Percentiles rank a stretch among this genome's conserved stretches.
Conservation (phyloP, 228 moss, liverwort and hornwort genomes). For the Sphagnum magellanicum region DNA sequence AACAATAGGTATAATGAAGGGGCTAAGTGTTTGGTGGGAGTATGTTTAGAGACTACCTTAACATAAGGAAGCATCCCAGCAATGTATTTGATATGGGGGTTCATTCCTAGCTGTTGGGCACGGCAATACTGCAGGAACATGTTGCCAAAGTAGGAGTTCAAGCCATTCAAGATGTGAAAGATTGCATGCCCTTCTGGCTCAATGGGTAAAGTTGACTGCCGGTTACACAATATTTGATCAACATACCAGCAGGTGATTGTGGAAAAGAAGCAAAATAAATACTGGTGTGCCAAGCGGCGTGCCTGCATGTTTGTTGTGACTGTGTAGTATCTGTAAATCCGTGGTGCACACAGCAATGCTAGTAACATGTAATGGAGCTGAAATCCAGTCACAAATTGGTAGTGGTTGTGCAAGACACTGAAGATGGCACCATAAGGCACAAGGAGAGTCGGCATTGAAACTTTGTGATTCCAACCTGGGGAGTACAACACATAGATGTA, state of each 20-base stretch:
- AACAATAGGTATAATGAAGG: no score
- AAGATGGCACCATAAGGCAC: slow-evolving; percentile 47
- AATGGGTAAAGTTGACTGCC: slow-evolving; percentile 38
- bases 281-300: slow-evolving; percentile 59
- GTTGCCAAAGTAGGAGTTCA: slow-evolving; percentile 68
- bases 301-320: slow-evolving; percentile 50
- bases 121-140: slow-evolving; percentile 74
- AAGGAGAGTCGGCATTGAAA: slow-evolving; percentile 31
- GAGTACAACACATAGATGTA: slow-evolving; percentile 75
- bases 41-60: slow-evolving; percentile 15
- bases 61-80: slow-evolving; percentile 59
- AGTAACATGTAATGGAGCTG: slow-evolving; percentile 68
- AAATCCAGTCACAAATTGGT: slow-evolving; percentile 46
- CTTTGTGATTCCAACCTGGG: slow-evolving; percentile 50
- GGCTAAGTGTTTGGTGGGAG: no score
- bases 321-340: slow-evolving; percentile 74
- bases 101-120: slow-evolving; percentile 53
- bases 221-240: slow-evolving; percentile 49
- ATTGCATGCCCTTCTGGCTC: slow-evolving; percentile 67
- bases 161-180: slow-evolving; percentile 64
- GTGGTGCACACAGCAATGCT: slow-evolving; percentile 58
- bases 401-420: slow-evolving; percentile 37
- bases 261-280: slow-evolving; percentile 45
- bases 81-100: slow-evolving; percentile 49
- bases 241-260: slow-evolving; percentile 50